Base-by-base conservation (phyloP, 1,284 basidiomycete genomes). In the Fistulina hepatica region DNA sequence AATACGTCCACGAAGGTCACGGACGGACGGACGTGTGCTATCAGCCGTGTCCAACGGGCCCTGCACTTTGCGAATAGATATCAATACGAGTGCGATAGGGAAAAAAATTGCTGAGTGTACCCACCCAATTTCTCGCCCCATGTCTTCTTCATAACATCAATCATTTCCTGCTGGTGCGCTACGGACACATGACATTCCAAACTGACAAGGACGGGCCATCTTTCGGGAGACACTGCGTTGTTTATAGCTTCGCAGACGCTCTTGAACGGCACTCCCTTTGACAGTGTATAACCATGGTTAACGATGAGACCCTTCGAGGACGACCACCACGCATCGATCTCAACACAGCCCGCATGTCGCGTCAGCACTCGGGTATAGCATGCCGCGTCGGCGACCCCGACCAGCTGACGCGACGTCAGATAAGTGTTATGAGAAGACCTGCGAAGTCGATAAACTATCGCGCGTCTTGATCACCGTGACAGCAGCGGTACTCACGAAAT, bases 341-440 rank as follows among this genome's bases (percentile, higher is more conserved):
- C 78, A 55, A 81, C 72, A 48, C 76, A 80, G 24, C 74, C 65
- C 4, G 65, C 71, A 32, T 67, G 63, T 4, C 68, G 63, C 19
- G 57, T 56, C 11, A 80, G 55, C 27, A 77, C 73, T 43, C 76
- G 67, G 4, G 61, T 67, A 49, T 81, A 81, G 0, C 65, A 65
- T 2, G 63, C 59, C 2, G 73, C 61, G 6, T 73, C 75, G 4
- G 73, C 59, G 23, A 60, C 62, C 3, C 77, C 77, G 19, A 76
- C 56, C 10, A 81, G 53, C 50, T 80, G 78, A 31, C 73, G 63
- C 1, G 68, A 66, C 3, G 76, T 58, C 3, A 81, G 65, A 45
- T 81, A 81, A 3, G 77, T 79, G 48, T 78, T 78, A 45, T 78
- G 76, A 1, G 75, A 79, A 1, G 74, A 73, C 9, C 72, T 73